Conservation (phyloP, 1,284 basidiomycete genomes). For the Cerioporus squamosus region DNA sequence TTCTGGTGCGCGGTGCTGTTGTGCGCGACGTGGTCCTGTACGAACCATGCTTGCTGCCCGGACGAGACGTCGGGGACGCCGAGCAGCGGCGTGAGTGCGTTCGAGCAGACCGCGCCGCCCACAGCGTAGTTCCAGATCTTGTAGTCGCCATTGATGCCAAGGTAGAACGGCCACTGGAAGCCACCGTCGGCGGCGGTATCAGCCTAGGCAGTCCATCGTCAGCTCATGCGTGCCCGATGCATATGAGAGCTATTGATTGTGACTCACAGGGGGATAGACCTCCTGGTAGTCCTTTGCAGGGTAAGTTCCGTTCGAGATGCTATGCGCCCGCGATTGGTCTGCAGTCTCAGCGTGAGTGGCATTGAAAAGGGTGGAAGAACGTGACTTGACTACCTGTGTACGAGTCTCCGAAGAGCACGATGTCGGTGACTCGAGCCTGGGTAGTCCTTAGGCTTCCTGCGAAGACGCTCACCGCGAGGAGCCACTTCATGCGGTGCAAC, state of each 20-base stretch:
- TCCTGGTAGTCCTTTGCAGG: constrained; percentile 10
- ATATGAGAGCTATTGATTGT: background rate
- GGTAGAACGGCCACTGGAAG: constrained; percentile 13
- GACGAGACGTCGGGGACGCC: constrained; percentile 6
- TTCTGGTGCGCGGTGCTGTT: constrained; percentile 1
- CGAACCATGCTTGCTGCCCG: constrained; percentile 7
- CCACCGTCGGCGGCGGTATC: constrained; percentile 9
- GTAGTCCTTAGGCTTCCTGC: background rate
- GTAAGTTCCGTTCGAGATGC: constrained; percentile 10
- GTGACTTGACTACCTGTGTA: constrained; percentile 1
- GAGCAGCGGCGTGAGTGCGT: constrained; percentile 5
- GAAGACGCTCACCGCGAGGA: no score
- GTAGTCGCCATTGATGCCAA: constrained; percentile 7
- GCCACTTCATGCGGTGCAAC: no score
- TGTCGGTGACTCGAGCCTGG: background rate
- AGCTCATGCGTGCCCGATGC: background rate
- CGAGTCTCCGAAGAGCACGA: constrained; percentile 5
- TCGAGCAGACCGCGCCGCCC: constrained; percentile 6
- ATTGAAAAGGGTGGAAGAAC: no score
- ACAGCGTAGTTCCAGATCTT: constrained; percentile 13
- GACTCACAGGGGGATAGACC: constrained; percentile 4
- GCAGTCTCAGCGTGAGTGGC: background rate
- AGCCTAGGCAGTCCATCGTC: background rate
- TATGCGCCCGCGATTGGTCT: constrained; percentile 9
- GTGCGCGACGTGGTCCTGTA: constrained; percentile 8